Evolutionary conservation across 2,329 filamentous ascomycete genomes (phyloP).

Genomic region (Apiospora pterosperma): DNA sequence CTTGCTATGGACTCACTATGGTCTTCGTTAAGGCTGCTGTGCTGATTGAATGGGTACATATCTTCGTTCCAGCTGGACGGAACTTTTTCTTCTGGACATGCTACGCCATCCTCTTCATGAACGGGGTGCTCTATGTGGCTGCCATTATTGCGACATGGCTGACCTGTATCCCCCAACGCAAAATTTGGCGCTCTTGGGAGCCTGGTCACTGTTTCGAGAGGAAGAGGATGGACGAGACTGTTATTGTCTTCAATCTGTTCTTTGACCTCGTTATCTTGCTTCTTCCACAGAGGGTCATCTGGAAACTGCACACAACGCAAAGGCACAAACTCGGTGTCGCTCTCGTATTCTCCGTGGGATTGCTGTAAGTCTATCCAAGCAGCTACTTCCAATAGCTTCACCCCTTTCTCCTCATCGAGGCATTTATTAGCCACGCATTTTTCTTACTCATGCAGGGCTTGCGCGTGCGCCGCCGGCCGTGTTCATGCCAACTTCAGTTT

Average conservation of each 20-base stretch:
- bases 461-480: not conserved
- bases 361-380: slow-evolving; percentile 8
- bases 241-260: slow-evolving; percentile 10
- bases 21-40: not conserved
- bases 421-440: not conserved
- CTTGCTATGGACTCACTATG: not conserved
- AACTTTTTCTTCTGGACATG: not conserved
- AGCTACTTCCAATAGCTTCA: not conserved
- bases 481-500: not conserved
- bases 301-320: slow-evolving; percentile 7
- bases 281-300: slow-evolving; percentile 12
- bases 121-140: not conserved
- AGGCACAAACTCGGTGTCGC: slow-evolving; percentile 11
- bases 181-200: not conserved
- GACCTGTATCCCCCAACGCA: not conserved
- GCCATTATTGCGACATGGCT: not conserved
- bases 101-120: not conserved
- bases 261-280: slow-evolving; percentile 11
- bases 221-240: not conserved
- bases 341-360: slow-evolving; percentile 10
- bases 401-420: not conserved
- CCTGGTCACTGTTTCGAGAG: not conserved
- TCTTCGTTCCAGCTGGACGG: not conserved
- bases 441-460: not conserved
- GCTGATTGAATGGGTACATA: not conserved